Evolutionary conservation across 345 rosid species (phyloP), one percentile per base, ranked within the genome.

Genomic region (Moricandia moricandioides): DNA sequence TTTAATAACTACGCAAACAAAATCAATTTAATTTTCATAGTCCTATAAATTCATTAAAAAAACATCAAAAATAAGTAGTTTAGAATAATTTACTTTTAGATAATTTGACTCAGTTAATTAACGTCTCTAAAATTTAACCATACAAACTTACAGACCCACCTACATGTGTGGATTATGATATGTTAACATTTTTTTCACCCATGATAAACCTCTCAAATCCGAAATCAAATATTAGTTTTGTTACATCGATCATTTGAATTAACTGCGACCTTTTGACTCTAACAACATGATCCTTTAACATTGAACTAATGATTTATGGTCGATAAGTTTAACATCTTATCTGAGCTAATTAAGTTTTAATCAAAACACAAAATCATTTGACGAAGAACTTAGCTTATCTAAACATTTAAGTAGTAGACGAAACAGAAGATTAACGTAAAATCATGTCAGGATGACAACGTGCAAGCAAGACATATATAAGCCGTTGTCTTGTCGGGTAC

Each of bases 401-500:
- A n/a, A 2, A 13, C 8, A 47, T 47, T 18, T 18, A 47, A 47
- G 1, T 47, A 47, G 52, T 5, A 47, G 18, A 47, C 52, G 7
- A 47, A 43, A 47, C 52, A 47, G 52, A n/a, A n/a, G 52, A 47
- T 47, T 47, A 47, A n/a, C 17, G 18, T 16, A 47, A n/a, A n/a
- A 47, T 47, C 52, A 13, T 43, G 16, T 21, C 24, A 33, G 1
- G 33, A 45, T 5, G 37, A 62, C 70, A 62, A 29, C 62, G 74
- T 62, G 70, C 64, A 33, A 1, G 80, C 33, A 43, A 76, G 11
- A 62, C 59, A 56, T 21, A 21, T 21, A 21, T 69, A 8, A 52
- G 69, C 66, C 18, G 6, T 31, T 62, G 39, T 21, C 52, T 13
- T 29, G 24, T 67, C 37, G 43, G 73, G 60, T 75, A 49, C 69